Evolutionary conservation across 202 grass and related monocot genomes (phyloP), one percentile per base, ranked within the genome.

Genomic region (Panicum hallii): DNA sequence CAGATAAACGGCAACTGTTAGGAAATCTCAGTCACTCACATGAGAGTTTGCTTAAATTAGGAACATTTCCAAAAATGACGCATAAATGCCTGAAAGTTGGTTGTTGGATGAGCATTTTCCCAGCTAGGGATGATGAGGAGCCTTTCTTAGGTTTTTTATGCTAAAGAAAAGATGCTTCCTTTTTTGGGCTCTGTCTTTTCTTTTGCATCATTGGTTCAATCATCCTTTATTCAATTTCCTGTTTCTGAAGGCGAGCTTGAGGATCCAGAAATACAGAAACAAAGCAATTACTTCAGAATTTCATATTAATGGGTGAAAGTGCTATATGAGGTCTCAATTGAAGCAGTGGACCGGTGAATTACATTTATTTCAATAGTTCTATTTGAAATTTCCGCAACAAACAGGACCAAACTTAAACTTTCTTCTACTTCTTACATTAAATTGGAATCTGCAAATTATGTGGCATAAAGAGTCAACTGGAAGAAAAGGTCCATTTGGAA

Each of bases 201-300:
- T 62, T 62, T 74, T 52, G 63, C 36, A 36, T 81, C 28, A 40
- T 47, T 81, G 54, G 38, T 26, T 30, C 40, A 78, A 78, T 56
- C 20, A 42, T 58, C 47, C 1, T 82, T 34, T 65, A 83, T 41
- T 67, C 49, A 47, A 26, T 63, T 76, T 70, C 44, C 6, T 54
- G 14, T 72, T 65, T n/a, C 13, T 79, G 38, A 41, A 64, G 14
- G 28, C 57, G 7, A 58, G 48, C 48, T 63, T 67, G 4, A 74
- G 16, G 52, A 67, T 68, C 7, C 5, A 72, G 30, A 40, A 67
- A 75, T 20, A 26, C 4, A 4, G 0, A 38, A 69, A 74, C 23
- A 84, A 20, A n/a, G 30, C 50, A 49, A 50, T 32, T 49, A 36
- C 23, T 71, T 63, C 34, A 90, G 15, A 82, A 53, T 49, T 71